Evolutionary conservation across 1,139 yeast species (phyloP), one percentile per base, ranked within the genome.

Genomic region (Protomyces macrosporus): DNA sequence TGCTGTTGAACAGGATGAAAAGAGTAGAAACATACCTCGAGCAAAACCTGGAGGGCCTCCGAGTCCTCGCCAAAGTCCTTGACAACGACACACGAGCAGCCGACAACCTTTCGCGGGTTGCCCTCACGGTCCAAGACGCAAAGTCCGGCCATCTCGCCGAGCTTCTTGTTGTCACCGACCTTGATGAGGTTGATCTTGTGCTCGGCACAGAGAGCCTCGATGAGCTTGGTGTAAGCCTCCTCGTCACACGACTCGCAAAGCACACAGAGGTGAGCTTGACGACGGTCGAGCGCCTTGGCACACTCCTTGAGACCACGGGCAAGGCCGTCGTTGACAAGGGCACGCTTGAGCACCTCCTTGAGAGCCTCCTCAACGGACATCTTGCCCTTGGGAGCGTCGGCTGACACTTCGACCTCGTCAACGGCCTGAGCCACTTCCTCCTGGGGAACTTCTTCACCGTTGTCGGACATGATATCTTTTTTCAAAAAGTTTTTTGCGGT

Each of bases 291-390:
- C 80, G 98, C 98, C 89, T 93, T 93, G 78, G 97, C 89, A 74
- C 98, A 96, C 85, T 93, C 98, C 86, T 98, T 93, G 81, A 93
- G 88, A 85, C 99, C 99, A 85, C 99, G 93, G 80, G 98, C 98
- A 82, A 93, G 90, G 83, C 98, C 98, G 81, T 93, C 97, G 86
- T 90, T 96, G 78, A 91, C 90, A 79, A 95, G 87, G 74, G 99
- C 87, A 80, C 95, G 90, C 88, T 96, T 91, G 79, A 93, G 87
- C 78, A 93, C 98, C 78, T 90, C 95, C 84, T 91, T 90, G 80
- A 93, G 85, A 78, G 98, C 97, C 79, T 95, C 98, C 84, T 95
- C 98, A 75, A 93, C 87, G 79, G 98, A 85, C 83, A 93, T 87
- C 77, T 93, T 86, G 70, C 90, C 89, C 75, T 88, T 79, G 40